Evolutionary conservation across 2,329 filamentous ascomycete species (phyloP).

Genomic region (Venturiaceae sp.): DNA sequence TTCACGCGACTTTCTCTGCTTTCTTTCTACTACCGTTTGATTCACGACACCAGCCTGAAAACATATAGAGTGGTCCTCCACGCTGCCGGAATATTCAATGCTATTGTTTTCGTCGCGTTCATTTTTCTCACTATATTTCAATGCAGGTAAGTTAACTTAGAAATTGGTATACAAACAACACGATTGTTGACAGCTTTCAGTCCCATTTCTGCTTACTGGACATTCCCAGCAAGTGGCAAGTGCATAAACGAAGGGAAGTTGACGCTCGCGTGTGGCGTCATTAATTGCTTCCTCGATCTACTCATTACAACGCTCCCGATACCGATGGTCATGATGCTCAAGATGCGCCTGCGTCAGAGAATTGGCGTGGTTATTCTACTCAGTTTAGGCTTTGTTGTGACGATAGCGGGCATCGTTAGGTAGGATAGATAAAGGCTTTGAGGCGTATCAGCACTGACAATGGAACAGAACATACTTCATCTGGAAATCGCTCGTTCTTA

Average conservation of each 20-base stretch:
- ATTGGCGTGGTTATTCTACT: slow-evolving; percentile 29
- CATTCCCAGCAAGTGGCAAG: slow-evolving; percentile 20
- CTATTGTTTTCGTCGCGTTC: slow-evolving; percentile 28
- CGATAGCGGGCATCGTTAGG: slow-evolving; percentile 27
- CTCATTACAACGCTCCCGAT: slow-evolving; percentile 32
- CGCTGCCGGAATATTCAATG: slow-evolving; percentile 24
- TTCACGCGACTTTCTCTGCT: slow-evolving; percentile 35
- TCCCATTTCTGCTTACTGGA: slow-evolving; percentile 33
- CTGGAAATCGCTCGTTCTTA: slow-evolving; percentile 28
- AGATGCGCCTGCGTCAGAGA: slow-evolving; percentile 31
- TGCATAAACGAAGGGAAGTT: slow-evolving; percentile 32
- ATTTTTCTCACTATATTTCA: slow-evolving; percentile 27
- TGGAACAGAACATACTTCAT: slow-evolving; percentile 31
- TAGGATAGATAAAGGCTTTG: not conserved
- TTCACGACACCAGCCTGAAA: slow-evolving; percentile 27
- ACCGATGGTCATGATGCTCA: slow-evolving; percentile 30
- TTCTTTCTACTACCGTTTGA: slow-evolving; percentile 35
- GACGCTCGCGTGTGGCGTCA: slow-evolving; percentile 29
- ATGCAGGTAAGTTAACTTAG: slow-evolving; percentile 23
- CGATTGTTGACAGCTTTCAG: slow-evolving; percentile 9
- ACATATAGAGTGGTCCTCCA: slow-evolving; percentile 32
- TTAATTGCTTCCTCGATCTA: slow-evolving; percentile 33
- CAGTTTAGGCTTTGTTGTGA: slow-evolving; percentile 31
- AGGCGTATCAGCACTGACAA: not conserved
- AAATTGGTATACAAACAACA: not conserved